Conservation (phyloP, 129 eudicot species). For the Artemisia argyi region DNA sequence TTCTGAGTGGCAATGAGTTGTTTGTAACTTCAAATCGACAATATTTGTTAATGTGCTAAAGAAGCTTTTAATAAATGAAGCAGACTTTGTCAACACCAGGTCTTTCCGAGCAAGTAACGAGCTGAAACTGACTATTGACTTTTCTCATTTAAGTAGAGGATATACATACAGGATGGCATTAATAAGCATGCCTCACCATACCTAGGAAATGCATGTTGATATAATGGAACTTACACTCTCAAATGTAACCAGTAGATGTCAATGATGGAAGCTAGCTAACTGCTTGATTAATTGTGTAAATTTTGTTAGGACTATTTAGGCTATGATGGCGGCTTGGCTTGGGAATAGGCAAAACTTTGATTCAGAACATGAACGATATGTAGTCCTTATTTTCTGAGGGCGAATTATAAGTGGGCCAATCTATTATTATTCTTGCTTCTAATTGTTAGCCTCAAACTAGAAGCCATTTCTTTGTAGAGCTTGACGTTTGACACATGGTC, state of each 20-base stretch:
- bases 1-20: no score
- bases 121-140: constrained; percentile 8
- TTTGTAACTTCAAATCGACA: no score
- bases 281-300: constrained; percentile 17
- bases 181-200: constrained; percentile 12
- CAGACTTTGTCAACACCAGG: no score
- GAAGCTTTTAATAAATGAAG: no score
- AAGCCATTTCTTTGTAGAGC: not conserved
- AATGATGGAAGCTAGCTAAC: constrained; percentile 11
- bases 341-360: not conserved
- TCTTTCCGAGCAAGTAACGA: constrained; percentile 8
- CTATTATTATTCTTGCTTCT: not conserved
- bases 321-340: constrained; percentile 4
- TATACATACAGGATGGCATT: constrained; percentile 1
- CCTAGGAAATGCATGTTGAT: constrained; percentile 1
- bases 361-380: not conserved
- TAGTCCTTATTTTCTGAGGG: not conserved
- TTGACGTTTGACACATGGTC: not conserved
- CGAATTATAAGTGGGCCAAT: constrained; percentile 4
- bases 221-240: not conserved
- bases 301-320: constrained; percentile 14
- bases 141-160: not conserved
- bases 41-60: no score
- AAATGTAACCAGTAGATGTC: constrained; percentile 8
- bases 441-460: not conserved